Base-by-base conservation (phyloP, 1,284 basidiomycete species). In the Meripilus lineatus region DNA sequence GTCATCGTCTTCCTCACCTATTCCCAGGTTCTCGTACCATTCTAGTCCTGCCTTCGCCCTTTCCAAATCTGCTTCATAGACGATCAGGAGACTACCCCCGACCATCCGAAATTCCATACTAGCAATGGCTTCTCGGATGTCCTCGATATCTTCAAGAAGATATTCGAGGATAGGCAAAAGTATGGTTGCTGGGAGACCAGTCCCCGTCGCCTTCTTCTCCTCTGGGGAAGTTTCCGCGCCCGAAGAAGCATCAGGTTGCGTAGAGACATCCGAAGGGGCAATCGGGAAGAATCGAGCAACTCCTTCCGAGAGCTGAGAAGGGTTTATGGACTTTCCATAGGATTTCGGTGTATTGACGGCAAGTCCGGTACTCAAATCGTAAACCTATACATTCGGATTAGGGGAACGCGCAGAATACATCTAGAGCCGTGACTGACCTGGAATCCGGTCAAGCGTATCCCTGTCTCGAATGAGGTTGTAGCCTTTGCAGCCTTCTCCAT, bases 401-500 rank as follows among this genome's bases (percentile, higher is more conserved):
- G 36, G 28, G 10, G 28, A 10, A 32, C 28, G 25, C 36, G 36
- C n/a, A n/a, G n/a, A n/a, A n/a, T n/a, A n/a, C n/a, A n/a, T n/a
- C n/a, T n/a, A n/a, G n/a, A n/a, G n/a, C n/a, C n/a, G n/a, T 13
- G n/a, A 39, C 77, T 47, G 46, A 93, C 93, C 72, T 92, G 89
- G 64, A 91, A 96, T 1, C 90, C 94, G 1, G 93, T 96, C 33
- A 96, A 61, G 20, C 92, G 68, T 2, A 97, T 53, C 0, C 94
- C 94, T 1, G 81, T 88, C 58, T 82, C 73, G 1, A 73, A 62
- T 3, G 79, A 84, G 0, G 94, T 97, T 2, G 89, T 87, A 18
- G 73, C 67, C 26, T 66, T 67, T 1, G 92, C 89, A 3, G 75
- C 74, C 57, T 79, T 74, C 44, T 77, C 70, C 93, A 95, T 94